A percentile compares a stretch with the other conserved stretches of the same genome.
Conservation (phyloP, 352 stramenopile species). For the Pythium brachiatum region DNA sequence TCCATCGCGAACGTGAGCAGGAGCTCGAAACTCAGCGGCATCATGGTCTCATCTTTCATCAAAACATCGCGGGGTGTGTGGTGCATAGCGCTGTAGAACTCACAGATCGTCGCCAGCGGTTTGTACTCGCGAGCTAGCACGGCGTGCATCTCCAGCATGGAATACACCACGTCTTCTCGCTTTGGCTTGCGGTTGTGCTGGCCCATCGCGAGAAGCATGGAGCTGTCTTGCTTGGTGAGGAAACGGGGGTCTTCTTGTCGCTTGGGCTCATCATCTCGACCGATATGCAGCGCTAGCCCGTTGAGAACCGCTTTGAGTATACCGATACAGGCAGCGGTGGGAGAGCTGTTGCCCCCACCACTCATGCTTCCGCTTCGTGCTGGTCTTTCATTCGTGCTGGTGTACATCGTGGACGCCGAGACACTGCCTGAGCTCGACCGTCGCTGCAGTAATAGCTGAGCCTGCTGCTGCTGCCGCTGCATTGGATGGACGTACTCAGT, state of each 20-base stretch:
- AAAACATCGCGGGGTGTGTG: conserved; percentile 26
- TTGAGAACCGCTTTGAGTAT: conserved; percentile 53
- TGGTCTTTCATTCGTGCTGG: background rate
- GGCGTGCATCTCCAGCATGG: conserved; percentile 75
- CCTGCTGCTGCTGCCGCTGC: conserved; percentile 26
- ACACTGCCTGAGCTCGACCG: conserved; percentile 12
- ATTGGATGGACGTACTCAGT: conserved; percentile 48
- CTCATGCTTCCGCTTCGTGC: conserved; percentile 15
- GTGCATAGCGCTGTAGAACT: conserved; percentile 68
- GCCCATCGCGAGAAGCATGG: conserved; percentile 2
- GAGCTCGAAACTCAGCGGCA: conserved; percentile 61
- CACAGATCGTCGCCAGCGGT: conserved; percentile 62
- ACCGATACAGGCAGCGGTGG: conserved; percentile 24
- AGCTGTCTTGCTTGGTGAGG: conserved; percentile 20
- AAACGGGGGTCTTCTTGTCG: conserved; percentile 18
- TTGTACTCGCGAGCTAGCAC: conserved; percentile 65
- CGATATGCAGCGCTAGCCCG: conserved; percentile 43
- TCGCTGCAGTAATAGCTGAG: conserved; percentile 3
- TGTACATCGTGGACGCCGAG: background rate
- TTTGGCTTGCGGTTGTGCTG: conserved; percentile 27
- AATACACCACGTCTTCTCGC: conserved; percentile 62
- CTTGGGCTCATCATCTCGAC: conserved; percentile 26
- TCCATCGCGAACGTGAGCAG: conserved; percentile 74
- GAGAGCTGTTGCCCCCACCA: conserved; percentile 18
- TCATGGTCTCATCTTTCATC: conserved; percentile 41